These are phyloP conservation scores for Penicillium bovifimosum DNA, from an alignment of 495 filamentous ascomycete species.

Conservation along the genomic window DNA sequence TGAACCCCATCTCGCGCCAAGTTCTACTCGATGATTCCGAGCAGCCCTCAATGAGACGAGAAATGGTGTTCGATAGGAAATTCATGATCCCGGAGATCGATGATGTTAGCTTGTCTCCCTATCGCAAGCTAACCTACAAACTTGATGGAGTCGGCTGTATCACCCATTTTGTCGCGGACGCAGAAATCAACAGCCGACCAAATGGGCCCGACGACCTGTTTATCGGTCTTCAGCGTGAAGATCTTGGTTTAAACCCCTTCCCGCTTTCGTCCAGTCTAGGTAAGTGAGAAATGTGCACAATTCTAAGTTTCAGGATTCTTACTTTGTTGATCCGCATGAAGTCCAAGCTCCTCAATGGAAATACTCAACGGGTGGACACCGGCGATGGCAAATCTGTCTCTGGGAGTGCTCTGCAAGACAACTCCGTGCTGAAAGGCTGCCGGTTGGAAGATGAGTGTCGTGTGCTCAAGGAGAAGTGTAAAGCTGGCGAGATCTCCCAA, in stretches of 20 bases:
- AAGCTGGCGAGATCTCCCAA: conserved; percentile 16
- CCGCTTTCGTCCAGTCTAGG: conserved; percentile 35
- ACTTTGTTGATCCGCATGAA: conserved; percentile 60
- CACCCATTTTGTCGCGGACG: conserved; percentile 55
- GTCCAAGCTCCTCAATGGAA: conserved; percentile 42
- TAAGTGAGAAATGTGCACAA: conserved; percentile 18
- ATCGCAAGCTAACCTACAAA: conserved; percentile 25
- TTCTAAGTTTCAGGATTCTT: not conserved
- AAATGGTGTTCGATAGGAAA: conserved; percentile 13
- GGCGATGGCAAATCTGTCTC: not conserved
- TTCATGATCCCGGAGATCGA: conserved; percentile 15
- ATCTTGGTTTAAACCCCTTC: conserved; percentile 59
- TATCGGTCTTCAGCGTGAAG: conserved; percentile 47
- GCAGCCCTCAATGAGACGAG: conserved; percentile 21
- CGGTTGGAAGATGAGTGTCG: conserved; percentile 32
- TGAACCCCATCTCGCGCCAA: conserved; percentile 28
- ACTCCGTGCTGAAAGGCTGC: conserved; percentile 35
- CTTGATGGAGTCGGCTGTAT: conserved; percentile 51
- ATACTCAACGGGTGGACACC: conserved; percentile 20
- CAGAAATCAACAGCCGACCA: conserved; percentile 38
- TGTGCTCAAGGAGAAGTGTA: conserved; percentile 28
- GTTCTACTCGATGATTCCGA: conserved; percentile 31
- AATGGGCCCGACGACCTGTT: conserved; percentile 64
- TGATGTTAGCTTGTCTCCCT: conserved; percentile 17
- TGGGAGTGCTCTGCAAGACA: conserved; percentile 12